Base-by-base conservation (phyloP, 768 basidiomycete species). In the Mycena indigotica region DNA sequence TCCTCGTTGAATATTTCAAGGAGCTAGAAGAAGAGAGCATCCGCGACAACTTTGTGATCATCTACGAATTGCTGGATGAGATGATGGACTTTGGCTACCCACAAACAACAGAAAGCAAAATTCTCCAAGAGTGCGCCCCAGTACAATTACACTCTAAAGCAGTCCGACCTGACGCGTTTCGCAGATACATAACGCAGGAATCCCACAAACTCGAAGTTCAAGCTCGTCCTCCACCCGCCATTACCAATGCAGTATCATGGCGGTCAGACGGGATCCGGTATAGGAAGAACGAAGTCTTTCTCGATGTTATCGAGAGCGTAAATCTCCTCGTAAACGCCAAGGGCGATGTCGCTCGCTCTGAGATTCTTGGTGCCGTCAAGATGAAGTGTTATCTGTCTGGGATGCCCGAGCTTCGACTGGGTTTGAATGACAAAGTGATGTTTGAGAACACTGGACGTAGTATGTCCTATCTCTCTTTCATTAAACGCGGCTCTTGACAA, bases 71-170 rank as follows among this genome's bases (percentile, higher is more conserved):
- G 53, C 83, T 99, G 79, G 96, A 98, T 67, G 97, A 99, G 79
- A 98, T 98, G 93, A 98, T 98, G 95, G 97, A 99, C 77, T 99
- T 97, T 74, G 97, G 97, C 6, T 98, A 89, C 70, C 96, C 97
- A 0, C 97, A 98, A 73, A 99, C 96, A 39, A 98, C 97, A 16
- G 97, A 99, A 77, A 94, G 92, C 82, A 98, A 99, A 81, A 99
- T 98, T 65, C 75, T 98, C 51, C 96, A 98, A 75, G 96, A 98
- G 88, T 93, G 61, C 67, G 87, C 77, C 26, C n/a, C n/a, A n/a
- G n/a, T n/a, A n/a, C n/a, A n/a, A n/a, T n/a, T n/a, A n/a, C n/a
- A n/a, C n/a, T n/a, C n/a, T n/a, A n/a, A n/a, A n/a, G n/a, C n/a
- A n/a, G n/a, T n/a, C 19, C 41, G 32, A 35, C 29, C 39, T 60